Evolutionary conservation across 2,329 filamentous ascomycete species (phyloP).

Genomic region (Endothia cerciana): DNA sequence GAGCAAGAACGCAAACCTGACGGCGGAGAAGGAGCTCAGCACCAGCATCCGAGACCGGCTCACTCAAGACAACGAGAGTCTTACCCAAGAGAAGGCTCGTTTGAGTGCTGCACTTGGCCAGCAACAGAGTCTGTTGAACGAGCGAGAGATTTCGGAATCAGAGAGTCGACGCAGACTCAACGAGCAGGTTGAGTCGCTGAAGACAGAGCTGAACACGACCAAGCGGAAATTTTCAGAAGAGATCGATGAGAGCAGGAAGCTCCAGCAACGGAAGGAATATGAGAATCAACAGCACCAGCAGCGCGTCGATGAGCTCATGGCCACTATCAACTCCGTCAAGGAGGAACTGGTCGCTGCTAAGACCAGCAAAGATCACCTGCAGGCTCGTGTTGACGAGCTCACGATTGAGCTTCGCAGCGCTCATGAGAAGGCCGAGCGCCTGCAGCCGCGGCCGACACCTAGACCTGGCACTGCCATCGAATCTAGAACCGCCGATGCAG

Average conservation of each 20-base stretch:
- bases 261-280: constrained; percentile 83
- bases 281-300: constrained; percentile 87
- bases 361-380: constrained; percentile 86
- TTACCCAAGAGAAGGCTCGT: constrained; percentile 82
- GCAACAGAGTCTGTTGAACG: constrained; percentile 87
- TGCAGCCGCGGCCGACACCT: constrained; percentile 78
- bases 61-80: constrained; percentile 81
- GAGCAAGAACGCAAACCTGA: constrained; percentile 88
- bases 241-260: constrained; percentile 81
- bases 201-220: constrained; percentile 74
- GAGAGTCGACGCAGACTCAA: constrained; percentile 83
- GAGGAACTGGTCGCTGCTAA: constrained; percentile 87
- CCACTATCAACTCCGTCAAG: constrained; percentile 76
- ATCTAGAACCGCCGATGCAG: constrained; percentile 42
- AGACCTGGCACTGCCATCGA: constrained; percentile 53
- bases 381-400: constrained; percentile 85
- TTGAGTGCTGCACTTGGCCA: constrained; percentile 82
- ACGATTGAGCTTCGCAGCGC: constrained; percentile 85
- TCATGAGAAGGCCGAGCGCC: constrained; percentile 80
- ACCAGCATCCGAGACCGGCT: constrained; percentile 90
- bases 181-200: constrained; percentile 74
- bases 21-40: constrained; percentile 93
- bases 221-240: constrained; percentile 86
- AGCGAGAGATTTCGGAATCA: constrained; percentile 82
- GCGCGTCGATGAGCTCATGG: constrained; percentile 87